Evolutionary conservation across 495 filamentous ascomycete genomes (phyloP).

Genomic region (Tirmania nivea): DNA sequence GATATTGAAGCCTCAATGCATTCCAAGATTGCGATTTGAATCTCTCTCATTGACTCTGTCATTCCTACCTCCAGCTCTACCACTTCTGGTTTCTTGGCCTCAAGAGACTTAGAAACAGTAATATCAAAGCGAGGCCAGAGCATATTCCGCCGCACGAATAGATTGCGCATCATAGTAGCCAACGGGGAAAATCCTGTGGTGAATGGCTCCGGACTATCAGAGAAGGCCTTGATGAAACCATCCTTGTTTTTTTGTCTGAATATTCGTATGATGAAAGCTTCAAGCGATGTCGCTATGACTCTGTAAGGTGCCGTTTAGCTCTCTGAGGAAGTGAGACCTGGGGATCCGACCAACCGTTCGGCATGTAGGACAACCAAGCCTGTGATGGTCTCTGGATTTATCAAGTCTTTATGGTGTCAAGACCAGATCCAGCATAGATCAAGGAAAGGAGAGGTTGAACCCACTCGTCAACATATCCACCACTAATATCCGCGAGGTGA

Average conservation of each 20-base stretch:
- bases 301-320: conserved; percentile 20
- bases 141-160: conserved; percentile 73
- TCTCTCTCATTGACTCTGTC: conserved; percentile 80
- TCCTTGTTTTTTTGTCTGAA: conserved; percentile 81
- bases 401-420: conserved; percentile 26
- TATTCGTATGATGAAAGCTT: conserved; percentile 87
- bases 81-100: conserved; percentile 87
- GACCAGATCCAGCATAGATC: too few relatives aligned
- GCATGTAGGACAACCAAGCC: conserved; percentile 78
- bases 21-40: conserved; percentile 85
- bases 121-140: conserved; percentile 94
- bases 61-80: conserved; percentile 94
- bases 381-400: conserved; percentile 68
- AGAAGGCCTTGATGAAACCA: conserved; percentile 92
- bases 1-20: conserved; percentile 87
- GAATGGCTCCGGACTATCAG: conserved; percentile 83
- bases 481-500: conserved; percentile 85
- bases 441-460: not conserved
- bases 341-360: conserved; percentile 32
- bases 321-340: not conserved
- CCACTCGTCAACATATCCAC: conserved; percentile 68
- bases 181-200: conserved; percentile 74
- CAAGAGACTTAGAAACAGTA: conserved; percentile 64
- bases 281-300: conserved; percentile 66
- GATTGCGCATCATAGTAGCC: conserved; percentile 73